Evolutionary conservation across 129 eudicot species (phyloP).

Genomic region (Arctium lappa): DNA sequence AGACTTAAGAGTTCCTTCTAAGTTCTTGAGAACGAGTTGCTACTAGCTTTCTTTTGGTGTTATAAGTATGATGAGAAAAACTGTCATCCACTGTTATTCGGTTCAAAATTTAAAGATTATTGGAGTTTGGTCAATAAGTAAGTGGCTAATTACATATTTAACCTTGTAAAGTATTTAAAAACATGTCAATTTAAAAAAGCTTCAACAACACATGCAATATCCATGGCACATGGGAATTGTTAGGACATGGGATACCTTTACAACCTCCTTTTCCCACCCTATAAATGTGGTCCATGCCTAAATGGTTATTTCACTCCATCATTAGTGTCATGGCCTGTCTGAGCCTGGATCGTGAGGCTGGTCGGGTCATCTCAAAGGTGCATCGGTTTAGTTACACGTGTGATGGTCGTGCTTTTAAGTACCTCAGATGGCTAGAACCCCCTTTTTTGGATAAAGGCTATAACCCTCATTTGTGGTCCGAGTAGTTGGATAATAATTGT

Average conservation of each 20-base stretch:
- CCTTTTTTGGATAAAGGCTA: not conserved
- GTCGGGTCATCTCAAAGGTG: not conserved
- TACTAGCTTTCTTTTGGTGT: not conserved
- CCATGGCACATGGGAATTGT: conserved; percentile 23
- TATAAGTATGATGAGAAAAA: not conserved
- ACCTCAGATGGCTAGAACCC: conserved; percentile 2
- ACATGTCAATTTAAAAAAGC: not conserved
- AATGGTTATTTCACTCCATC: not conserved
- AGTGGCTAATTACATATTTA: not conserved
- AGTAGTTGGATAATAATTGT: not conserved
- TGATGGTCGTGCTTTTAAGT: not conserved
- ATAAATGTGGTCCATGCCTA: conserved; percentile 9
- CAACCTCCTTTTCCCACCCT: conserved; percentile 24
- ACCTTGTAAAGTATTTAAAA: conserved; percentile 2
- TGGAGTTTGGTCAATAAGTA: not conserved
- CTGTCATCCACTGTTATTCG: not conserved
- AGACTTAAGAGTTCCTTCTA: too few relatives aligned
- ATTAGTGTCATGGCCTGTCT: not conserved
- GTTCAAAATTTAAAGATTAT: not conserved
- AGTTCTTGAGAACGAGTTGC: too few relatives aligned
- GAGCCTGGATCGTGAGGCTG: not conserved
- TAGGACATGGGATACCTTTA: conserved; percentile 22
- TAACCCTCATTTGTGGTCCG: not conserved
- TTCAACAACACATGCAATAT: conserved; percentile 9
- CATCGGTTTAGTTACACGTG: not conserved